Evolutionary conservation across 768 basidiomycete genomes (phyloP).

Genomic region (Hygrophorus pudorinus): DNA sequence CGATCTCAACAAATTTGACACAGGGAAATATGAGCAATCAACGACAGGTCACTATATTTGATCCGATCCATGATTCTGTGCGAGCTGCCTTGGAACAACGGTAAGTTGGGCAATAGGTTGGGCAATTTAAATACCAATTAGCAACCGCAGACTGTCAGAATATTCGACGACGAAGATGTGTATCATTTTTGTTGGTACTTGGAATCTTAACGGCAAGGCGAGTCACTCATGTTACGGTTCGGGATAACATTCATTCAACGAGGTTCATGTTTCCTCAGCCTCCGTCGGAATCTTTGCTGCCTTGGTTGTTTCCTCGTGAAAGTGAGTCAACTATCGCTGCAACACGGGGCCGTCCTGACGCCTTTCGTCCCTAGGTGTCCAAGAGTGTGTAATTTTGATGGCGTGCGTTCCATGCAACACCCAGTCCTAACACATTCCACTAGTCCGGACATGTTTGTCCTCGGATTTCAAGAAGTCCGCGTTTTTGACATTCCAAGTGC

Average conservation of each 20-base stretch:
- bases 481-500: not conserved
- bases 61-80: constrained; percentile 88
- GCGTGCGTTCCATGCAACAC: not conserved
- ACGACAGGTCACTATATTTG: constrained; percentile 80
- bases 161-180: constrained; percentile 74
- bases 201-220: constrained; percentile 92
- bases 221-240: constrained; percentile 12
- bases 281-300: constrained; percentile 71
- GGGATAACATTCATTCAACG: not conserved
- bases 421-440: not conserved
- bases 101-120: constrained; percentile 22
- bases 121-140: not conserved
- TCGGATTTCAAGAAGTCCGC: constrained; percentile 78
- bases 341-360: not conserved
- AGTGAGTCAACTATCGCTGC: constrained; percentile 37
- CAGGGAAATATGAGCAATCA: constrained; percentile 92
- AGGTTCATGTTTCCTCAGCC: constrained; percentile 28
- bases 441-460: constrained; percentile 82
- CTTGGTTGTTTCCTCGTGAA: constrained; percentile 84
- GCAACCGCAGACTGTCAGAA: constrained; percentile 49
- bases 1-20: constrained; percentile 3
- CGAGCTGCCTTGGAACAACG: constrained; percentile 59
- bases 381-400: constrained; percentile 34
- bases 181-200: constrained; percentile 81
- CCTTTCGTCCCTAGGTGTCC: constrained; percentile 17